phyloP scores from a whole-genome alignment of 179 eudicot species.

The Beta corolliflora region DNA sequence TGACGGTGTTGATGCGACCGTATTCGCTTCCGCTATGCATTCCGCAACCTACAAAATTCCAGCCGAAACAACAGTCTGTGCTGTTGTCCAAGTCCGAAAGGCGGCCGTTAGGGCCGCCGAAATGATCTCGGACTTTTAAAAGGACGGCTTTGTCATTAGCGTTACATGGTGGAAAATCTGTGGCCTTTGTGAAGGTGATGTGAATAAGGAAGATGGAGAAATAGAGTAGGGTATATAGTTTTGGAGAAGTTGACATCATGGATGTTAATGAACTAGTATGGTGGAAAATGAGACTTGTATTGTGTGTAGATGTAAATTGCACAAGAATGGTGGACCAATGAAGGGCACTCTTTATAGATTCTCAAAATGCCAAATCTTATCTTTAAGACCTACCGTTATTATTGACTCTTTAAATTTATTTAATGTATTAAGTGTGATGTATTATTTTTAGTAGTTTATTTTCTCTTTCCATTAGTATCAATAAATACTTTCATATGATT shows the following conservation, averaged over 20 bases:
- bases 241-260: neutral
- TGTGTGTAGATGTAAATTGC: too few relatives aligned
- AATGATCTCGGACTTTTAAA: neutral
- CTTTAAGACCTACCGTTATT: too few relatives aligned
- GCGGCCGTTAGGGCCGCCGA: conserved; percentile 15
- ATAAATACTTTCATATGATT: too few relatives aligned
- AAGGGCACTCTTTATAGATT: too few relatives aligned
- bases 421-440: too few relatives aligned
- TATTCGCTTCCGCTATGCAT: neutral
- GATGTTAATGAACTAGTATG: neutral
- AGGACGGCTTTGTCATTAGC: conserved; percentile 5
- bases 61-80: conserved; percentile 6
- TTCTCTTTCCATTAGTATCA: too few relatives aligned
- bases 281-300: too few relatives aligned
- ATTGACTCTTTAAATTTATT: too few relatives aligned
- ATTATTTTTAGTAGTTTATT: too few relatives aligned
- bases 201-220: neutral
- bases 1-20: neutral
- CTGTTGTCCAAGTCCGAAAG: neutral
- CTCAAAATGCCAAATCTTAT: too few relatives aligned
- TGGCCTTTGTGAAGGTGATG: neutral
- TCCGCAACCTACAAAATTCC: conserved; percentile 10
- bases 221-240: neutral
- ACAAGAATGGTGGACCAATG: too few relatives aligned
- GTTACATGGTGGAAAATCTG: conserved; percentile 13